A percentile compares a stretch with the other conserved stretches of the same genome.
phyloP scores from a whole-genome alignment of 164 flowering plant genomes.

The Dillenia turbinata region DNA sequence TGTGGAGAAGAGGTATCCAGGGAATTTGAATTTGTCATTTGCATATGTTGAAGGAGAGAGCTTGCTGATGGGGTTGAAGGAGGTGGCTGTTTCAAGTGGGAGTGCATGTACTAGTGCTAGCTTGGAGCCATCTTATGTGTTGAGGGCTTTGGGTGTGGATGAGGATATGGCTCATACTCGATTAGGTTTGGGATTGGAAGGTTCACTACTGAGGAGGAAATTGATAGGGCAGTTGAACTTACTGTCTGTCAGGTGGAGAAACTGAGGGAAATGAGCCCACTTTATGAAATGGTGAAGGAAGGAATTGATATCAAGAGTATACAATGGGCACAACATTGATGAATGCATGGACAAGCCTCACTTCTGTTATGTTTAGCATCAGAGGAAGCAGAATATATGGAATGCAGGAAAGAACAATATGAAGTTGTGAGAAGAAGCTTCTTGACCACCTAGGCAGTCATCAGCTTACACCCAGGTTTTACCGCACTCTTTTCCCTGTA shows the following conservation, averaged over 20 bases:
- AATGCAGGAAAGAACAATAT: too few relatives aligned
- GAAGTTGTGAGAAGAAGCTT: too few relatives aligned
- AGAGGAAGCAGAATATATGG: too few relatives aligned
- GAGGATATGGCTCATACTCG: constrained; percentile 98
- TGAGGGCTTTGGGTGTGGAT: constrained; percentile 77
- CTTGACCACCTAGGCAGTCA: too few relatives aligned
- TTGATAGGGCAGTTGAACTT: constrained; percentile 83
- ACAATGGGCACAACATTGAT: constrained; percentile 87
- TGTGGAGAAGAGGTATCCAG: constrained; percentile 67
- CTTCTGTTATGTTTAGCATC: too few relatives aligned
- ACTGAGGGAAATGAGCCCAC: constrained; percentile 96
- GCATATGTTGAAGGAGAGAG: constrained; percentile 89
- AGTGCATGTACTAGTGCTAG: constrained; percentile 81
- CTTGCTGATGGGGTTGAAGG: constrained; percentile 78
- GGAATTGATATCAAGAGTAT: constrained; percentile 89
- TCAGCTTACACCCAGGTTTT: too few relatives aligned
- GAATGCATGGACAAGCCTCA: too few relatives aligned
- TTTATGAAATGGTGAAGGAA: constrained; percentile 96
- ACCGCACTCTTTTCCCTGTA: too few relatives aligned
- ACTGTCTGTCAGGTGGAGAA: constrained; percentile 89
- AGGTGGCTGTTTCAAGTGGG: constrained; percentile 81
- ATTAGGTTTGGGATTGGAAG: constrained; percentile 96
- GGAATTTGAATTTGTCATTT: constrained; percentile 88
- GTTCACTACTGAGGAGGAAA: constrained; percentile 90
- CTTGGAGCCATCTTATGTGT: constrained; percentile 71